Base-by-base conservation (phyloP, 805 yeast species). In the Citeromyces matritensis region DNA sequence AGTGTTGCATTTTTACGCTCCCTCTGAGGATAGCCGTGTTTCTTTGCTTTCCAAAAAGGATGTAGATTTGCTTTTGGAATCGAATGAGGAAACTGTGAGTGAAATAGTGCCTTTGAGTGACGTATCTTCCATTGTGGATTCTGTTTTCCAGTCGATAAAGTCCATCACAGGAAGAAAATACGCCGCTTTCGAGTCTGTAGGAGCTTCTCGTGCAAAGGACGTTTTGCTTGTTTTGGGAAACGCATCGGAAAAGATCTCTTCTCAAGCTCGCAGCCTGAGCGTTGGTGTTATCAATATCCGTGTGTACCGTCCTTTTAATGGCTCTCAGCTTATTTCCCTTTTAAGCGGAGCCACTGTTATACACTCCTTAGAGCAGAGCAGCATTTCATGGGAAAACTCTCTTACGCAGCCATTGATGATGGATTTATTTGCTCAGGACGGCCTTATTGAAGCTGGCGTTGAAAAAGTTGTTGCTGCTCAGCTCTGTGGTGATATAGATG, bases 1-100 rank as follows among this genome's bases (percentile, higher is more conserved):
- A 1, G 83, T 81, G 4, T 60, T 85, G 37, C 94, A 85, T 54
- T 80, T 85, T 48, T 76, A 66, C 47, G n/a, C n/a, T n/a, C n/a
- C n/a, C n/a, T 48, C 56, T 30, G 30, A 25, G 14, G 27, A 25
- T 15, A 3, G 15, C 5, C 7, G 9, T 13, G 51, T 23, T 37
- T 43, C 29, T 30, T 38, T 25, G 33, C 25, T 13, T n/a, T 32
- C 27, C 9, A 9, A 8, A 12, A 10, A 23, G 31, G 15, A 12
- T 2, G 15, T 9, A 19, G 17, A 6, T 9, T 31, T 29, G 4
- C 9, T 11, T 5, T 24, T 35, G 36, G 23, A 11, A 14, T 13
- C 27, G 24, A 12, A 14, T 15, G n/a, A 28, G 24, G 14, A 27
- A 26, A 8, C 15, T 12, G 9, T 33, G 12, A 9, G 11, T 26